Evolutionary conservation across 805 yeast genomes (phyloP).

Genomic region (Tetrapisispora phaffii): DNA sequence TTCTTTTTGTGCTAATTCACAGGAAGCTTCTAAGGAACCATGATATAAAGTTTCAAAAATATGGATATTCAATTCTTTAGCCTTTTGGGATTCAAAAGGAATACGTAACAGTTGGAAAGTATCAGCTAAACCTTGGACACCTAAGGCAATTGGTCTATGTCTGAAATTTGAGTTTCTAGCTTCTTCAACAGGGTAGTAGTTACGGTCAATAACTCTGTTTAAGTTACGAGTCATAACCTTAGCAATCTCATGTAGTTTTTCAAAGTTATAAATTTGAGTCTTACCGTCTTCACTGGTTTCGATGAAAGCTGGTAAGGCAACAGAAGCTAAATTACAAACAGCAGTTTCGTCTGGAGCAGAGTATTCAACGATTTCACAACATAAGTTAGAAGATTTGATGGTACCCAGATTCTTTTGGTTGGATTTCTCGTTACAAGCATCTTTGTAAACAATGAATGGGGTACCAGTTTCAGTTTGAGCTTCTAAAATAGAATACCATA

Average conservation of each 20-base stretch:
- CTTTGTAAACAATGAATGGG: constrained; percentile 91
- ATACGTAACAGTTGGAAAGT: constrained; percentile 67
- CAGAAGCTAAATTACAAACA: constrained; percentile 87
- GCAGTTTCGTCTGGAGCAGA: constrained; percentile 90
- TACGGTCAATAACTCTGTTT: constrained; percentile 75
- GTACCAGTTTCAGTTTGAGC: constrained; percentile 95
- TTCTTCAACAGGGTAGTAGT: constrained; percentile 71
- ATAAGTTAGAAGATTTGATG: constrained; percentile 85
- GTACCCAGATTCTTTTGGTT: constrained; percentile 89
- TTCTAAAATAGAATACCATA: constrained; percentile 83
- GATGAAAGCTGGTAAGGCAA: constrained; percentile 77
- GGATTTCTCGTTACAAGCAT: constrained; percentile 76
- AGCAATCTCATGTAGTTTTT: constrained; percentile 61
- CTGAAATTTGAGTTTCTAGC: constrained; percentile 68
- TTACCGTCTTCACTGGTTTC: constrained; percentile 36
- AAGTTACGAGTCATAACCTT: constrained; percentile 73
- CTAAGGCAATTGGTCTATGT: constrained; percentile 91
- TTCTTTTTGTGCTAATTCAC: constrained; percentile 59
- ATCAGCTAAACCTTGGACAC: constrained; percentile 97
- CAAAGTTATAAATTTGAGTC: constrained; percentile 55
- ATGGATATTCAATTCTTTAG: constrained; percentile 65
- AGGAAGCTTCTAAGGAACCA: constrained; percentile 80
- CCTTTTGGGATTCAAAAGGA: constrained; percentile 79
- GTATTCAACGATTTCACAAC: constrained; percentile 91
- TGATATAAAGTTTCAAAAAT: constrained; percentile 95